Base-by-base conservation (phyloP, 257 asterid genomes). In the Solanum habrochaites region DNA sequence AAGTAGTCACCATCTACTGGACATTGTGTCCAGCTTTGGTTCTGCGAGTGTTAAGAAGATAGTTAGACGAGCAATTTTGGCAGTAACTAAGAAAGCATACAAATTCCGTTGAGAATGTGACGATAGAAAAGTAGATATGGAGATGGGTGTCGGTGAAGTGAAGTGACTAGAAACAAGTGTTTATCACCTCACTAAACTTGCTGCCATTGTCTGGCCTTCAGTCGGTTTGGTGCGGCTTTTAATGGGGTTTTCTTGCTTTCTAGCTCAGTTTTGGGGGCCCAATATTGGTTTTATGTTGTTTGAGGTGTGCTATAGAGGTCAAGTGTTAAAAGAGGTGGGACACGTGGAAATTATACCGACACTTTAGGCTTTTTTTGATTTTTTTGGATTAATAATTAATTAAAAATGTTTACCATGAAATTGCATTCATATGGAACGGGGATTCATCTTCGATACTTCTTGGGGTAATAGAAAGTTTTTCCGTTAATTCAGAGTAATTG, bases 21-120 rank as follows among this genome's bases (percentile, higher is more conserved):
- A 29, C 88, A 88, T 89, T 4, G 16, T 83, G 78, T 78, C 83
- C 83, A 78, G 23, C 83, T 8, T 78, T 43, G 64, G 37, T 7
- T 27, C 25, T 42, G 39, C 43, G 39, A 25, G 35, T 25, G 12
- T 11, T 37, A 37, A 37, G 39, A 75, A 25, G 32, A 29, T 15
- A 32, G 37, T 64, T 66, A 23, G 60, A 49, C 32, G 40, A 86
- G 87, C 74, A 47, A 70, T 11, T 84, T 88, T 85, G 87, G 86
- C 88, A 12, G 86, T 52, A 37, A 58, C 6, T 39, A 37, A 31
- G 83, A 67, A 49, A 70, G 66, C 39, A 75, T 81, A 78, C 62
- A 74, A 74, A 81, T 82, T 77, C 87, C 2, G 82, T 87, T 89
- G 85, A 37, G 20, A 7, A 42, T n/a, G 11, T 27, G 91, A 88